Percentiles rank a stretch among this genome's conserved stretches.
These are phyloP conservation scores for Planoprotostelium fungivorum DNA, from an alignment of 78 protist genomes.

Conservation along the genomic window DNA sequence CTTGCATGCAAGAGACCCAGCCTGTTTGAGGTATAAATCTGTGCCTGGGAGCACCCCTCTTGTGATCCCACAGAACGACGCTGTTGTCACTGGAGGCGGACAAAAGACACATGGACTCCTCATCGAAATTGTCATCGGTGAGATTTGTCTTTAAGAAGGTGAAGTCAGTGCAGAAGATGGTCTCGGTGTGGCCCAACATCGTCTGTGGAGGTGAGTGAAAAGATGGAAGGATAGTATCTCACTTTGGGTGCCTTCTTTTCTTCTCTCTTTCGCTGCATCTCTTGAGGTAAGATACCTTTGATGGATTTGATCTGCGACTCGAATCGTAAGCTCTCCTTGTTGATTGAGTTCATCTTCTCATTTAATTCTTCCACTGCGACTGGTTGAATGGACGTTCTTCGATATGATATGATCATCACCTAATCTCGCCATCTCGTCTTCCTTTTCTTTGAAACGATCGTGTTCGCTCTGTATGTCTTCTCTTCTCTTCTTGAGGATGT, in stretches of 20 bases:
- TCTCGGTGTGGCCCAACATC: too few relatives aligned
- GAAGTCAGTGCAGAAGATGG: too few relatives aligned
- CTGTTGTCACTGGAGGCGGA: too few relatives aligned
- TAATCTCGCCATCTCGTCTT: not conserved
- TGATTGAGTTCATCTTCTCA: not conserved
- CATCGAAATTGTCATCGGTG: too few relatives aligned
- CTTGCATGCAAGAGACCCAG: not conserved
- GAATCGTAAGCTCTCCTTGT: not conserved
- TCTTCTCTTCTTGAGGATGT: not conserved
- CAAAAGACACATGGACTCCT: too few relatives aligned
- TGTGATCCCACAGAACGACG: too few relatives aligned
- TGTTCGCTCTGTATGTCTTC: not conserved
- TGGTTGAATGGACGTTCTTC: not conserved
- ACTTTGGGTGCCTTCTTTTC: not conserved
- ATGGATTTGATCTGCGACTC: not conserved
- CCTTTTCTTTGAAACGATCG: not conserved
- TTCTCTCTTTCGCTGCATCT: not conserved
- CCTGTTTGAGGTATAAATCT: not conserved
- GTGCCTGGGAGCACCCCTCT: too few relatives aligned
- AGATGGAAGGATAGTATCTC: too few relatives aligned
- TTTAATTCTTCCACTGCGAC: not conserved
- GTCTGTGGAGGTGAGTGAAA: too few relatives aligned
- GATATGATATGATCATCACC: not conserved
- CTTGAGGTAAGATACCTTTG: not conserved
- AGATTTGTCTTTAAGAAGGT: too few relatives aligned